Conservation (phyloP, 805 yeast genomes). For the Monosporozyma aquatica region DNA sequence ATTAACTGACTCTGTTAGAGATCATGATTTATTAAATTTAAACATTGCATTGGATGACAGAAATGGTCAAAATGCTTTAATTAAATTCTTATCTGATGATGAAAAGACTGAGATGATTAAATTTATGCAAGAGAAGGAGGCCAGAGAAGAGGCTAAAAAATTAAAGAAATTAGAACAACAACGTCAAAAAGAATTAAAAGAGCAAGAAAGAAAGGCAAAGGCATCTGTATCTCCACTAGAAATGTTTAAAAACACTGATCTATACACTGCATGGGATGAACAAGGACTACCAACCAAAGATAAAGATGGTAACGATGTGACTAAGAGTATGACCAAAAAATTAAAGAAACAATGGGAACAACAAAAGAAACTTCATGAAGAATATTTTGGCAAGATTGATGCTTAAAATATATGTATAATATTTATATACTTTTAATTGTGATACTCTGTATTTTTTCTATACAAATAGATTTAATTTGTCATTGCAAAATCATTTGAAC, state of each 20-base stretch:
- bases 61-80: constrained; percentile 66
- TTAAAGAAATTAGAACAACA: constrained; percentile 41
- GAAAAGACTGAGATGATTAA: constrained; percentile 59
- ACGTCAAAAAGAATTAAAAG: constrained; percentile 51
- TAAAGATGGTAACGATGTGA: constrained; percentile 67
- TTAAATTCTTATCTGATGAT: constrained; percentile 64
- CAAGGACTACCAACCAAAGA: constrained; percentile 75
- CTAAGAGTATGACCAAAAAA: constrained; percentile 82
- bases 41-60: constrained; percentile 89
- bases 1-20: constrained; percentile 70
- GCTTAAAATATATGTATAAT: too few species aligned
- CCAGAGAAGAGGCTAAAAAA: constrained; percentile 36
- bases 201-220: constrained; percentile 51
- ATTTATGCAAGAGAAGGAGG: constrained; percentile 47
- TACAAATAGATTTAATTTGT: too few species aligned
- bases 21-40: constrained; percentile 57
- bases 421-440: too few species aligned
- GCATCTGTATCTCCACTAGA: constrained; percentile 63
- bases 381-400: constrained; percentile 33
- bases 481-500: too few species aligned
- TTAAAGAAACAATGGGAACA: constrained; percentile 65
- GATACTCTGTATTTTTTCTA: too few species aligned
- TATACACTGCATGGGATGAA: constrained; percentile 72
- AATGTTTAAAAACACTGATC: constrained; percentile 53
- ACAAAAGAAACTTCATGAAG: constrained; percentile 75